Base-by-base conservation (phyloP, 2,329 filamentous ascomycete species). In the Knufia petricola region DNA sequence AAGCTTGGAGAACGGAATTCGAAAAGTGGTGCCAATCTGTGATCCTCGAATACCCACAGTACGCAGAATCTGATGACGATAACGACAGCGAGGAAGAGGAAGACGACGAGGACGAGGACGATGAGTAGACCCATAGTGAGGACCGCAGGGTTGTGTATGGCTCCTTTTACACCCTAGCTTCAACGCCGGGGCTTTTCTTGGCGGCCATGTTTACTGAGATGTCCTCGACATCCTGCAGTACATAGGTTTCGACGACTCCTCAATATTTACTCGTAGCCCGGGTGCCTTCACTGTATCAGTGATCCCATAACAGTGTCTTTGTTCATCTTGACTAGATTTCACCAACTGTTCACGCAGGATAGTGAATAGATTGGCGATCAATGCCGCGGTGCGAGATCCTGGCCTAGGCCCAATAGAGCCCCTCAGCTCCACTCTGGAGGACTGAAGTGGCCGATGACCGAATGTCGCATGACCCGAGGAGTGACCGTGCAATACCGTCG, bases 1-100 rank as follows among this genome's bases (percentile, higher is more conserved):
- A 80, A 63, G 76, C 89, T 64, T 95, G 89, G 87, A 77, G 78
- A 43, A 68, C 79, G 30, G 79, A 85, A 57, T 96, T 89, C 80
- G 90, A 96, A 70, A 76, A 79, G 60, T 96, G 92, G 63, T 96
- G 89, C 61, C 74, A 87, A 47, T 95, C 88, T 88, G 74, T 96
- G 38, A 84, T 95, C 8, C 73, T 81, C 31, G 85, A 94, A 67
- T 94, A 77, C 69, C 77, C 61, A 32, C 71, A 56, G 2, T 50
- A 58, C 1, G 56, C 54, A 15, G 52, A 55, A 2, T 52, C 55
- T 6, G 53, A 55, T 2, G 55, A 57, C 6, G 55, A 57, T 17
- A 53, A 54, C 9, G 51, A 51, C 1, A 46, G 49, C n/a, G 56
- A 57, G 1, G 53, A 56, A 9, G 55, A 56, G 4, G 51, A 54